phyloP scores from a whole-genome alignment of 805 yeast species.

The Zygotorulaspora florentina region DNA sequence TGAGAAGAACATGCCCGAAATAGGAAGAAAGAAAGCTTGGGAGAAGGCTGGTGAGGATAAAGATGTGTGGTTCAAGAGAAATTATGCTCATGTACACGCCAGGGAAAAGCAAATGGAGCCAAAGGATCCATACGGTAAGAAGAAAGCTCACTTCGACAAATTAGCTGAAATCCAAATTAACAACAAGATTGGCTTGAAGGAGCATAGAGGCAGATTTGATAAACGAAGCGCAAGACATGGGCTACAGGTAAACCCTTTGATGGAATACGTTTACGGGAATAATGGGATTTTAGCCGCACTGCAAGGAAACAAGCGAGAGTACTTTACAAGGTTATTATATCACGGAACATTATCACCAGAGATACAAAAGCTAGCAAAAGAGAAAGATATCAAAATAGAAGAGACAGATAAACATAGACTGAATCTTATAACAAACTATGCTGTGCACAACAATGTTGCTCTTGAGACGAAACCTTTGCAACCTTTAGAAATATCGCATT shows the following conservation, averaged over 20 bases:
- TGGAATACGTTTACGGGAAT: constrained; percentile 73
- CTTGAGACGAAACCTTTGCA: constrained; percentile 51
- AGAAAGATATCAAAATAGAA: constrained; percentile 24
- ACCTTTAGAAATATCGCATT: constrained; percentile 21
- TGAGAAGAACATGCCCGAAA: constrained; percentile 43
- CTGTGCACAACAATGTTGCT: constrained; percentile 78
- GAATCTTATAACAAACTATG: constrained; percentile 57
- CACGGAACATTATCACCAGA: constrained; percentile 40
- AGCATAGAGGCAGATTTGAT: constrained; percentile 9
- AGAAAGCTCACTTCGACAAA: constrained; percentile 18
- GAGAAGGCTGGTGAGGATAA: constrained; percentile 56
- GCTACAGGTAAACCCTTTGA: constrained; percentile 41
- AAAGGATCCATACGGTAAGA: constrained; percentile 15
- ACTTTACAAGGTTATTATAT: constrained; percentile 48
- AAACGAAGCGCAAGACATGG: constrained; percentile 14
- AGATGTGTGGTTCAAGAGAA: constrained; percentile 56
- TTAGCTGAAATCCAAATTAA: constrained; percentile 6
- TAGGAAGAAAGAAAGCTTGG: constrained; percentile 56
- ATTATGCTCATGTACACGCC: constrained; percentile 66
- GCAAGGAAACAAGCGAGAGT: constrained; percentile 48
- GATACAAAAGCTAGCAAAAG: constrained; percentile 46
- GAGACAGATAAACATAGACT: constrained; percentile 43
- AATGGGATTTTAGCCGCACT: constrained; percentile 73
- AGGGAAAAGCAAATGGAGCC: constrained; percentile 32
- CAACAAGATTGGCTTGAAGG: constrained; percentile 3